phyloP scores from a whole-genome alignment of 305 asterid species.

The Fraxinus velutina region DNA sequence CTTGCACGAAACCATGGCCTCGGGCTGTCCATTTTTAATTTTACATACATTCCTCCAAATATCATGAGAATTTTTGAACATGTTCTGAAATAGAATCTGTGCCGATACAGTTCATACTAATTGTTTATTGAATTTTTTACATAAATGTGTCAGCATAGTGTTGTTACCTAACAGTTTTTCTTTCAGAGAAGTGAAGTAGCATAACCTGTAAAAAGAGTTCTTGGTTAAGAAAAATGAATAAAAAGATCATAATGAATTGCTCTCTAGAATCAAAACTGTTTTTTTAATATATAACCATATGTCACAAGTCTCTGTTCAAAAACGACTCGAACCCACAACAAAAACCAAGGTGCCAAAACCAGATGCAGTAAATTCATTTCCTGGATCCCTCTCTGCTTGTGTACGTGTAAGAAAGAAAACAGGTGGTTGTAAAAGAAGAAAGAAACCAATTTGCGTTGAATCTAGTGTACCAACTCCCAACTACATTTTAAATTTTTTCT shows the following conservation, averaged over 20 bases:
- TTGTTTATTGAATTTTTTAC: neutral
- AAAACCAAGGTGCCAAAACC: neutral
- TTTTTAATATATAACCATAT: neutral
- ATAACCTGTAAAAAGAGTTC: neutral
- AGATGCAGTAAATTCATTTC: neutral
- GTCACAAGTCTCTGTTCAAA: neutral
- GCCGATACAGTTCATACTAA: neutral
- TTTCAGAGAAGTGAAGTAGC: neutral
- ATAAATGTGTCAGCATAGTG: neutral
- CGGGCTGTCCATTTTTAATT: neutral
- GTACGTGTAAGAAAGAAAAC: neutral
- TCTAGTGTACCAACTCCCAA: conserved; percentile 27
- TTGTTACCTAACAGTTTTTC: neutral
- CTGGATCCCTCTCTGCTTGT: neutral
- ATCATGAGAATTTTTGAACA: neutral
- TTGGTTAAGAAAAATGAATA: neutral
- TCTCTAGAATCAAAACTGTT: neutral
- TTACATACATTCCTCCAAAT: neutral
- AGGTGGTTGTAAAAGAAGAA: conserved; percentile 22
- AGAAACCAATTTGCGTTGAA: conserved; percentile 20
- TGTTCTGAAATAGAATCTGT: neutral
- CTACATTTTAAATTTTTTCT: conserved; percentile 7
- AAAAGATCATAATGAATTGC: neutral
- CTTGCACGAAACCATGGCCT: neutral
- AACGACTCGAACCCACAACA: neutral